Evolutionary conservation across 2,329 filamentous ascomycete genomes (phyloP).

Genomic region (Sclerotinia spermophila): DNA sequence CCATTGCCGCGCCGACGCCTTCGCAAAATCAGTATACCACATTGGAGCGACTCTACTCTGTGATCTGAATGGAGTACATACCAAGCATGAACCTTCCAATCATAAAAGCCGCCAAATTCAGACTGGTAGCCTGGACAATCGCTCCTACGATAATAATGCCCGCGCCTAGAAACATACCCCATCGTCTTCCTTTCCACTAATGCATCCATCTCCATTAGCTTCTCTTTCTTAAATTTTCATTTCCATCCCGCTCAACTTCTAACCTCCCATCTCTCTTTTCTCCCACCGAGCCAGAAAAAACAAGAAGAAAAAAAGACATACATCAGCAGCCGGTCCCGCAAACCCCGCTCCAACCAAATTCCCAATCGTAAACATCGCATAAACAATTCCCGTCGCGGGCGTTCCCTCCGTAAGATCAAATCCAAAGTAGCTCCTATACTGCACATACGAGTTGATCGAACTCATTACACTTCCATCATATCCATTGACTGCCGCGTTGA

Average conservation of each 20-base stretch:
- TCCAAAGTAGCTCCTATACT: slow-evolving; percentile 38
- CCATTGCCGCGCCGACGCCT: slow-evolving; percentile 17
- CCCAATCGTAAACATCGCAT: slow-evolving; percentile 17
- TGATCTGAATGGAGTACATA: slow-evolving; percentile 45
- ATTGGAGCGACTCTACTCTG: no score
- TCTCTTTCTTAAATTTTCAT: not conserved
- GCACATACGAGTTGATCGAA: slow-evolving; percentile 45
- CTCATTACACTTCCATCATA: slow-evolving; percentile 50
- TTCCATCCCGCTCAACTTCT: no score
- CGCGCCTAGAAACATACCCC: slow-evolving; percentile 26
- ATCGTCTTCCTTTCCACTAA: slow-evolving; percentile 20
- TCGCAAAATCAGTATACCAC: slow-evolving; percentile 34
- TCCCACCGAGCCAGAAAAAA: not conserved
- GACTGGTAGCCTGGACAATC: slow-evolving; percentile 28
- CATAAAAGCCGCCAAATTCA: slow-evolving; percentile 42
- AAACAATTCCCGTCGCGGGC: slow-evolving; percentile 26
- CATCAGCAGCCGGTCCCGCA: slow-evolving; percentile 15
- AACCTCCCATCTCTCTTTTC: rapidly evolving
- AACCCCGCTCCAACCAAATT: slow-evolving; percentile 15
- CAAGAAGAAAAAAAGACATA: not conserved
- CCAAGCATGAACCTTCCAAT: slow-evolving; percentile 55
- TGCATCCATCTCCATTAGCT: not conserved
- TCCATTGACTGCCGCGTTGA: slow-evolving; percentile 39
- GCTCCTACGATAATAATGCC: slow-evolving; percentile 23
- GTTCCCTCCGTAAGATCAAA: slow-evolving; percentile 22